phyloP scores from a whole-genome alignment of 2,329 filamentous ascomycete genomes.

The Colletotrichum tamarilloi region DNA sequence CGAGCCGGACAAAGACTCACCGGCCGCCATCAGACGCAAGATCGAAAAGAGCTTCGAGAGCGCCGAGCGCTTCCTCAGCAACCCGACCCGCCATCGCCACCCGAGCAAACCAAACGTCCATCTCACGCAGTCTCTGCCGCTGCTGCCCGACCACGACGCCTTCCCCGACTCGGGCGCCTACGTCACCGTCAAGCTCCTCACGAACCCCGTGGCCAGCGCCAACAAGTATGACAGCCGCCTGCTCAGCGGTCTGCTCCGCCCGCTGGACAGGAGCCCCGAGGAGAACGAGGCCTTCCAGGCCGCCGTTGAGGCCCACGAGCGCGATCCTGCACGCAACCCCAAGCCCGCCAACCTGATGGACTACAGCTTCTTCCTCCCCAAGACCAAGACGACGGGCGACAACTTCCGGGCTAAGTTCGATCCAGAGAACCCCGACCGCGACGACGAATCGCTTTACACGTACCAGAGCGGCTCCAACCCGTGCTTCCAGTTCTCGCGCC shows the following conservation, averaged over 20 bases:
- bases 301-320: constrained; percentile 64
- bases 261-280: constrained; percentile 65
- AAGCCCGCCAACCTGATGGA: constrained; percentile 69
- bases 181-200: constrained; percentile 75
- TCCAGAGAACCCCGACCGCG: constrained; percentile 64
- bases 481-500: constrained; percentile 70
- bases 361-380: constrained; percentile 74
- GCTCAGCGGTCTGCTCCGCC: constrained; percentile 70
- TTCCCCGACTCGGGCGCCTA: constrained; percentile 78
- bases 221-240: constrained; percentile 70
- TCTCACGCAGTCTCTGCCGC: constrained; percentile 68
- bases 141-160: constrained; percentile 75
- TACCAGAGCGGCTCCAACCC: constrained; percentile 56
- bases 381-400: constrained; percentile 57
- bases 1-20: constrained; percentile 69
- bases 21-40: constrained; percentile 74
- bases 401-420: constrained; percentile 72
- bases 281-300: constrained; percentile 64
- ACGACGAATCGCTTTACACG: constrained; percentile 66
- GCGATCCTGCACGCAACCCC: constrained; percentile 66
- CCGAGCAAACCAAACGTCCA: constrained; percentile 58
- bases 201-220: constrained; percentile 68
- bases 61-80: constrained; percentile 64
- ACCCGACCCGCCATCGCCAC: constrained; percentile 65
- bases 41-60: constrained; percentile 71